A percentile compares a stretch with the other conserved stretches of the same genome.
phyloP scores from a whole-genome alignment of 2,329 filamentous ascomycete genomes.

The Clarireedia monteithiana region DNA sequence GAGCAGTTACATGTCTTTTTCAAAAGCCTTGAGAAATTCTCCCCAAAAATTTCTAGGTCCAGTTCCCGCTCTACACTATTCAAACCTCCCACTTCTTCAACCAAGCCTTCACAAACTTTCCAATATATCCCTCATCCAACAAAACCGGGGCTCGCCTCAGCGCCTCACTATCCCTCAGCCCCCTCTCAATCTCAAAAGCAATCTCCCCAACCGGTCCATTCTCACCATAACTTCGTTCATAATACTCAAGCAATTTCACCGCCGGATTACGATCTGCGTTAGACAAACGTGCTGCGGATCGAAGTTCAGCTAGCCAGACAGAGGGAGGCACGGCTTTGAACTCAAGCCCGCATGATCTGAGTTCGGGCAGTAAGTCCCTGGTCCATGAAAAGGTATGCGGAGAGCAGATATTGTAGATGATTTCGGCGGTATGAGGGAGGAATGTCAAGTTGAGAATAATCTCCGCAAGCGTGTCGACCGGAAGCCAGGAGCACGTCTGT shows the following conservation, averaged over 20 bases:
- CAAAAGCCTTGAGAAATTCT: too few species aligned
- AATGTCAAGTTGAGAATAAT: constrained; percentile 34
- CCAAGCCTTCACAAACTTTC: neutral
- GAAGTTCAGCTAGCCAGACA: constrained; percentile 35
- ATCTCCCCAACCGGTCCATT: neutral
- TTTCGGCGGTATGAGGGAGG: constrained; percentile 12
- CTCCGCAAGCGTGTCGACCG: constrained; percentile 37
- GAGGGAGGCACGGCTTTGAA: constrained; percentile 36
- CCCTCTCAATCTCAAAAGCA: neutral
- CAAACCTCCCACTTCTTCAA: neutral
- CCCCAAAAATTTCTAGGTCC: too few species aligned
- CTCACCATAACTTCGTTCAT: neutral
- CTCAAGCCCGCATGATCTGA: constrained; percentile 36
- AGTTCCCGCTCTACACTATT: neutral
- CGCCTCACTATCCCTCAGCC: neutral
- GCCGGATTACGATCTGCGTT: constrained; percentile 21
- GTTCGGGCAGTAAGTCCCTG: constrained; percentile 41
- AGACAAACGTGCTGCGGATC: constrained; percentile 38
- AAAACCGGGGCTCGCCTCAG: neutral
- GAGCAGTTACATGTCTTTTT: too few species aligned
- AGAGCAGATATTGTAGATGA: constrained; percentile 46
- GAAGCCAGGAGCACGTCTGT: constrained; percentile 35
- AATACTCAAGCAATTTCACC: constrained; percentile 2
- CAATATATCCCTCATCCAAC: neutral
- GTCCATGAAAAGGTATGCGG: constrained; percentile 40